Evolutionary conservation across 768 basidiomycete genomes (phyloP).

Genomic region (Boletus vinaceobasis): DNA sequence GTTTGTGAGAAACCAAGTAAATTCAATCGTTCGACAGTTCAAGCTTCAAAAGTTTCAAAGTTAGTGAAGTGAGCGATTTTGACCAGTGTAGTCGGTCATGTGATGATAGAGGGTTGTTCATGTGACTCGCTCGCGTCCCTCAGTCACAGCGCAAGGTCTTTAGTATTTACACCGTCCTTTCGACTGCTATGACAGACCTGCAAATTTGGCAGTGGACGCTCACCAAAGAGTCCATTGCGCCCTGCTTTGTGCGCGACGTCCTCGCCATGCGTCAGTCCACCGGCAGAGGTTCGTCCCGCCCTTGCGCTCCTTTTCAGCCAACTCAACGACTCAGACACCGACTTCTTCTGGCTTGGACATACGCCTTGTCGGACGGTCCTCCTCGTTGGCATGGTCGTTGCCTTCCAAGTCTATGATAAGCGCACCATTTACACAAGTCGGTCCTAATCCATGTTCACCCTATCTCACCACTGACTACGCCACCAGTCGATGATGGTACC

Average conservation of each 20-base stretch:
- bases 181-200: constrained; percentile 7
- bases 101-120: not conserved
- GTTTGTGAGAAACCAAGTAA: not conserved
- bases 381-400: constrained; percentile 64
- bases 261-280: constrained; percentile 41
- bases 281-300: constrained; percentile 27
- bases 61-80: no score
- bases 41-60: no score
- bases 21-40: not conserved
- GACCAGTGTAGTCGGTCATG: not conserved
- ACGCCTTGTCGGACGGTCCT: constrained; percentile 65
- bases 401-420: constrained; percentile 55
- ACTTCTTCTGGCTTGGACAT: constrained; percentile 70
- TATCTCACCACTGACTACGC: not conserved
- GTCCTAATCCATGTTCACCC: not conserved
- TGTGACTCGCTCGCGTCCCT: not conserved
- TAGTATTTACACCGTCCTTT: not conserved
- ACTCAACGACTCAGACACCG: constrained; percentile 36
- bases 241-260: constrained; percentile 55
- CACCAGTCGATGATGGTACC: constrained; percentile 74
- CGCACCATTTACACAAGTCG: constrained; percentile 58
- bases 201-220: constrained; percentile 51
- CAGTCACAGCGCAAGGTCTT: no score
- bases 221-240: constrained; percentile 50
- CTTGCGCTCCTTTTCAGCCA: not conserved